A percentile compares a stretch with the other conserved stretches of the same genome.
Conservation (phyloP, 1,284 basidiomycete species). For the Trichosporon coremiiforme region DNA sequence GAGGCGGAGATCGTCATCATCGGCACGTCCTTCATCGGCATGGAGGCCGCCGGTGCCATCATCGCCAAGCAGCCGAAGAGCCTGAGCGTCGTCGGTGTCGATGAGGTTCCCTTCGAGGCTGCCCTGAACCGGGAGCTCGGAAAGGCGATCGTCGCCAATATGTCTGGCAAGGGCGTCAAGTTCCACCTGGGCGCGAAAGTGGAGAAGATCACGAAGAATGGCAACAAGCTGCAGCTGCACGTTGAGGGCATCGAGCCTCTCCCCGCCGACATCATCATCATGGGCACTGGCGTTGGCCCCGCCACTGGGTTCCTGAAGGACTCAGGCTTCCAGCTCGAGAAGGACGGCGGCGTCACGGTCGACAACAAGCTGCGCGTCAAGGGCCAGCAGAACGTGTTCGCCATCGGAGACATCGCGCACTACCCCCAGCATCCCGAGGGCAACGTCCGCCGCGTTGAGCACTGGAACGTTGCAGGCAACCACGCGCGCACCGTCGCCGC, state of each 20-base stretch:
- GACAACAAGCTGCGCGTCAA: slow-evolving; percentile 76
- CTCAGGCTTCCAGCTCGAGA: slow-evolving; percentile 66
- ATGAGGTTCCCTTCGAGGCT: slow-evolving; percentile 76
- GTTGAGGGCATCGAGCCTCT: slow-evolving; percentile 69
- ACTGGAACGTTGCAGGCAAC: slow-evolving; percentile 71
- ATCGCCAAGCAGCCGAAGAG: slow-evolving; percentile 70
- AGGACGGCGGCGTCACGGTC: slow-evolving; percentile 77
- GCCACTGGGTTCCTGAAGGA: slow-evolving; percentile 79
- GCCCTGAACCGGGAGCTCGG: slow-evolving; percentile 83
- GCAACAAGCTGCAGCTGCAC: slow-evolving; percentile 58
- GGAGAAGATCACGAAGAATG: slow-evolving; percentile 68
- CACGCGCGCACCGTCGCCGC: slow-evolving; percentile 81
- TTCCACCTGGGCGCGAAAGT: slow-evolving; percentile 78
- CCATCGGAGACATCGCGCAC: slow-evolving; percentile 86
- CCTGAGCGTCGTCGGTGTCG: slow-evolving; percentile 76
- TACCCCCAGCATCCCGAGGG: slow-evolving; percentile 66
- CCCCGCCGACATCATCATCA: slow-evolving; percentile 76
- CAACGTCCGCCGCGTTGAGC: slow-evolving; percentile 33
- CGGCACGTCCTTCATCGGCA: slow-evolving; percentile 89
- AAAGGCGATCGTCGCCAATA: slow-evolving; percentile 74
- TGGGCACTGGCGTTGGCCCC: slow-evolving; percentile 87
- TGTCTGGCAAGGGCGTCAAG: slow-evolving; percentile 76
- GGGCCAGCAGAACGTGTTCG: slow-evolving; percentile 68
- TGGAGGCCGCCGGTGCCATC: slow-evolving; percentile 82
- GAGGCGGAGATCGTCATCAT: slow-evolving; percentile 81